Conservation (phyloP, 1,284 basidiomycete genomes). For the Rhizoctonia solani region DNA sequence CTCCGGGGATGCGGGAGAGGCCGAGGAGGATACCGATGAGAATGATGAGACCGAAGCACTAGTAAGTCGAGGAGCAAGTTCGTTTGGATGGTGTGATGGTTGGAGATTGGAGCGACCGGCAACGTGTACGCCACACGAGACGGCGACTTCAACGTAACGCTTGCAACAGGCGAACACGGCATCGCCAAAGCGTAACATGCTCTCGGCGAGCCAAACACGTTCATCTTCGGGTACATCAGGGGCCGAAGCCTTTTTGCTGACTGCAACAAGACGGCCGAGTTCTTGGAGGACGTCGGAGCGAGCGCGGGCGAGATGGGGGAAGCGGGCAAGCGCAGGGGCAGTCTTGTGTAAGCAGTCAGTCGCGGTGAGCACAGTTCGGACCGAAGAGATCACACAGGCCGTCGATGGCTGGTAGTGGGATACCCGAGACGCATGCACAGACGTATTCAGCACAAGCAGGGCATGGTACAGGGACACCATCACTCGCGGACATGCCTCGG, state of each 20-base stretch:
- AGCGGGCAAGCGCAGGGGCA: conserved; percentile 68
- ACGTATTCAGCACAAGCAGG: conserved; percentile 81
- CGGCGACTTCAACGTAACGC: conserved; percentile 29
- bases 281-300: conserved; percentile 63
- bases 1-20: conserved; percentile 52
- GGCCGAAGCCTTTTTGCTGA: conserved; percentile 68
- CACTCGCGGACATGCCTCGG: conserved; percentile 36
- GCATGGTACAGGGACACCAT: conserved; percentile 72
- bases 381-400: conserved; percentile 90
- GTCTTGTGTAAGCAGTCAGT: conserved; percentile 88
- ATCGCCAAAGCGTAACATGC: conserved; percentile 73
- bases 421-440: conserved; percentile 75
- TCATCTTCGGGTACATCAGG: conserved; percentile 45
- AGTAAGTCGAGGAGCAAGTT: not conserved
- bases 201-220: conserved; percentile 58
- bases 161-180: conserved; percentile 63
- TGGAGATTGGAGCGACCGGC: not conserved
- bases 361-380: conserved; percentile 84
- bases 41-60: conserved; percentile 49
- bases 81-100: not conserved
- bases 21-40: conserved; percentile 63
- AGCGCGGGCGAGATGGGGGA: conserved; percentile 32
- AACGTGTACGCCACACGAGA: conserved; percentile 23
- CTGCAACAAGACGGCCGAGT: conserved; percentile 81
- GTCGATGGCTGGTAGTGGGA: conserved; percentile 83